Base-by-base conservation (phyloP, 495 filamentous ascomycete species). In the Lophiotrema nucula region DNA sequence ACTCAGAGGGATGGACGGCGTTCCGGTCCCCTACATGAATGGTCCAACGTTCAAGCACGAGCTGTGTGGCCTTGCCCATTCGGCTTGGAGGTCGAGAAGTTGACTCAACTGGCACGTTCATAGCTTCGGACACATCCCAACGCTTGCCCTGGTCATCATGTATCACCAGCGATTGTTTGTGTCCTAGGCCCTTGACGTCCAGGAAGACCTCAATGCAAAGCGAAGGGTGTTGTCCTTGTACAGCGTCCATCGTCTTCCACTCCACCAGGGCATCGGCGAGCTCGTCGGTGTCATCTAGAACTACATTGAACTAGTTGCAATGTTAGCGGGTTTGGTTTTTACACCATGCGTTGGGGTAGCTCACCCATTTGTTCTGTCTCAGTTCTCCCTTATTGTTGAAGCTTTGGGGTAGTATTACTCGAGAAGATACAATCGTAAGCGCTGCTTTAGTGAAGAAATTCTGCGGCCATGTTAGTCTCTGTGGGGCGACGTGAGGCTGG, bases 331-430 rank as follows among this genome's bases (percentile, higher is more conserved):
- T 24, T 18, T 28, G 35, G 3, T 23, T 41, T n/a, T n/a, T n/a
- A n/a, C n/a, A n/a, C n/a, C n/a, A 35, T 35, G 31, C 31, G 1
- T 50, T 3, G 39, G 18, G 18, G 19, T 21, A 6, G 19, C 89
- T 68, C 87, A 97, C 95, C 93, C 93, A 97, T 83, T 88, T 90
- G 66, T 96, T 97, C 45, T 86, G 78, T 67, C 83, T 87, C 57
- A 81, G 83, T 16, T 81, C 78, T 35, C 82, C 77, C 64, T 83
- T 75, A 72, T 84, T 76, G 66, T 77, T 82, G 70, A 76, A 63
- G 19, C 81, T 76, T 16, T 81, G 87, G 23, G 84, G 83, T 10
- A 90, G 78, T 42, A 82, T 77, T 44, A 90, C 81, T 48, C 93
- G 81, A 27, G 89, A 85, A 48, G 91, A 85, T 16, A 96, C 73